Conservation (phyloP, 768 basidiomycete genomes). For the Leccinum rimulosum region DNA sequence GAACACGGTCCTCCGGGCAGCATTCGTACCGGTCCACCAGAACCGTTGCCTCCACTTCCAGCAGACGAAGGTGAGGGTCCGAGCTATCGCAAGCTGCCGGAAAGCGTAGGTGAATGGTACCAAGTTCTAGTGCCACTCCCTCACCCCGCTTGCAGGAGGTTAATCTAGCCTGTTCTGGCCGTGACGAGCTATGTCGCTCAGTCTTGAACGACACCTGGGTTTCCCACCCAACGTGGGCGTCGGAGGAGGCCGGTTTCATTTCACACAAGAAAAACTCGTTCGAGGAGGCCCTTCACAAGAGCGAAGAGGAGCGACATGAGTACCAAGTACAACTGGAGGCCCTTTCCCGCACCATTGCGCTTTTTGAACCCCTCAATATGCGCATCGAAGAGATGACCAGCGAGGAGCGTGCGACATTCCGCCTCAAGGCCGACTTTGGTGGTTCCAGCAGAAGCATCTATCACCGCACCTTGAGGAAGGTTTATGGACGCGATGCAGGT, state of each 20-base stretch:
- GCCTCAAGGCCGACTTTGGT: slow-evolving; percentile 85
- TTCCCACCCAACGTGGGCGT: slow-evolving; percentile 97
- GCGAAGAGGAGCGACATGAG: slow-evolving; percentile 97
- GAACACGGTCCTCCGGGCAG: slow-evolving; percentile 78
- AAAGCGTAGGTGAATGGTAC: slow-evolving; percentile 60
- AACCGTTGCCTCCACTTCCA: slow-evolving; percentile 73
- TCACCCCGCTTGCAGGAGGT: slow-evolving; percentile 60
- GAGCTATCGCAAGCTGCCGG: slow-evolving; percentile 88
- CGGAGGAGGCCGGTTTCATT: slow-evolving; percentile 92
- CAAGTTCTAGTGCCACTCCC: neutral
- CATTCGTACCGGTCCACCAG: slow-evolving; percentile 71
- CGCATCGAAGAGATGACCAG: slow-evolving; percentile 86
- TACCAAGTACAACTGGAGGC: slow-evolving; percentile 95
- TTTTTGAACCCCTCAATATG: slow-evolving; percentile 82
- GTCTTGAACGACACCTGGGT: slow-evolving; percentile 98
- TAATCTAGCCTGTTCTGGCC: slow-evolving; percentile 86
- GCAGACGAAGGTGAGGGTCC: slow-evolving; percentile 87
- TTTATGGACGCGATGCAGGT: slow-evolving; percentile 82
- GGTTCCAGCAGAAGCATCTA: slow-evolving; percentile 85
- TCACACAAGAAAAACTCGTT: slow-evolving; percentile 96
- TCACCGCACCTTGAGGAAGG: slow-evolving; percentile 89
- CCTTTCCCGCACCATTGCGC: slow-evolving; percentile 82
- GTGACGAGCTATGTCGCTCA: slow-evolving; percentile 91
- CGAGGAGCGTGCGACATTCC: slow-evolving; percentile 81
- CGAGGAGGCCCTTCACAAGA: slow-evolving; percentile 94